Base-by-base conservation (phyloP, 495 filamentous ascomycete species). In the Penicillium pulvis region DNA sequence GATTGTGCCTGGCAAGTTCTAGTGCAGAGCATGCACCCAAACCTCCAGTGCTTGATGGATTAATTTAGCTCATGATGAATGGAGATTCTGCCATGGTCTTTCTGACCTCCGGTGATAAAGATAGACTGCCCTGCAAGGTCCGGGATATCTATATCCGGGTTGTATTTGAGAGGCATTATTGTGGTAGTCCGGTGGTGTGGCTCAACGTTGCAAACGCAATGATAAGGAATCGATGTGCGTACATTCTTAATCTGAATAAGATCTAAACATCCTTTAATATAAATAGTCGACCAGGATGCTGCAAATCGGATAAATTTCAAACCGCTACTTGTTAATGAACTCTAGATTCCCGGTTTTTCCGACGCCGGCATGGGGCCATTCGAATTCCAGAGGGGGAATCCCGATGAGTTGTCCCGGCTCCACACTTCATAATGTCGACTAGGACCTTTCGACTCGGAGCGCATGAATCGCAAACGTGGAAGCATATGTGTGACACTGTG, bases 81-180 rank as follows among this genome's bases (percentile, higher is more conserved):
- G 36, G 10, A 44, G 16, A 6, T 19, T 19, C 6, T 23, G 33
- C 3, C 11, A 14, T 6, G 10, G 24, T 5, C 4, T 4, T n/a
- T 30, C 26, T 23, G 4, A 54, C 39, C 39, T 43, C 52, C 52
- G 4, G 52, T 54, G 31, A 54, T 45, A 10, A 54, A 45, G 4
- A 54, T 54, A 14, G 50, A 39, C 17, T 23, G 4, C 7, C 50
- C 50, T 12, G 31, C 11, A 41, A 53, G 50, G 33, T 41, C 23
- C 3, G 50, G 50, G 14, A 53, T 53, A 26, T 53, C 50, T 4
- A 11, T 19, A 23, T 24, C 33, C 0, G 50, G 50, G 8, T 53
- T 41, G 31, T 33, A 50, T 12, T 50, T 35, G 5, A 17, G 2
- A 35, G 47, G 47, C 47, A 50, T 50, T 2, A 6, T 24, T 48